These are phyloP conservation scores for Zoysia pacifica DNA, from an alignment of 176 grass and related monocot genomes.

Conservation along the genomic window DNA sequence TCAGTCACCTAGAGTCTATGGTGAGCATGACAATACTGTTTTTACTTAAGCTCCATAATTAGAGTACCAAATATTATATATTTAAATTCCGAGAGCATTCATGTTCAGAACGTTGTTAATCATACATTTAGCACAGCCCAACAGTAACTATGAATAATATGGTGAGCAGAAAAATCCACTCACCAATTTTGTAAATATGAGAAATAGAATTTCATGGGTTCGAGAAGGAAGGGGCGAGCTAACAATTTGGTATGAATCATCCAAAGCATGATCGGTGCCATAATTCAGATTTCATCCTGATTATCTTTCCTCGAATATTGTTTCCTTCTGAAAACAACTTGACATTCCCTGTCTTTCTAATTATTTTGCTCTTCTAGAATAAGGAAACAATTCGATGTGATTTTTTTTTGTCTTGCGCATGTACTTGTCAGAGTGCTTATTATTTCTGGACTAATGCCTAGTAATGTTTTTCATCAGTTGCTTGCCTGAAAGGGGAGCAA, in stretches of 20 bases:
- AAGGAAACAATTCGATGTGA: neutral
- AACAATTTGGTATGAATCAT: neutral
- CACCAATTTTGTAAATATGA: neutral
- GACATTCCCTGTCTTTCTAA: neutral
- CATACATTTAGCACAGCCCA: neutral
- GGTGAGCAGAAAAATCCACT: neutral
- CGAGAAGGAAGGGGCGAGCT: neutral
- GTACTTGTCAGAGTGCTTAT: neutral
- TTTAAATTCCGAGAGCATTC: neutral
- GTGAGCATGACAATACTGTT: slow-evolving; percentile 2
- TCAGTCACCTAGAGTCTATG: neutral
- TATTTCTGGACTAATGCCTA: neutral
- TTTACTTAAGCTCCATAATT: neutral
- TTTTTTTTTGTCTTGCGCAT: neutral
- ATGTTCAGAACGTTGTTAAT: neutral
- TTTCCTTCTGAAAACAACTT: neutral
- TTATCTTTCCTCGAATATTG: neutral
- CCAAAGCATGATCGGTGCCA: neutral
- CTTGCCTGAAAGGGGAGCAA: slow-evolving; percentile 90
- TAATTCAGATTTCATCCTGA: neutral
- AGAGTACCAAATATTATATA: neutral
- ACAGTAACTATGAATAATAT: neutral
- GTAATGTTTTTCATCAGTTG: slow-evolving; percentile 45
- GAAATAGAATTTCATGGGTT: neutral
- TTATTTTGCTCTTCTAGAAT: neutral